These are phyloP conservation scores for Chrysopogon serrulatus DNA, from an alignment of 176 grass and related monocot species.

Conservation along the genomic window DNA sequence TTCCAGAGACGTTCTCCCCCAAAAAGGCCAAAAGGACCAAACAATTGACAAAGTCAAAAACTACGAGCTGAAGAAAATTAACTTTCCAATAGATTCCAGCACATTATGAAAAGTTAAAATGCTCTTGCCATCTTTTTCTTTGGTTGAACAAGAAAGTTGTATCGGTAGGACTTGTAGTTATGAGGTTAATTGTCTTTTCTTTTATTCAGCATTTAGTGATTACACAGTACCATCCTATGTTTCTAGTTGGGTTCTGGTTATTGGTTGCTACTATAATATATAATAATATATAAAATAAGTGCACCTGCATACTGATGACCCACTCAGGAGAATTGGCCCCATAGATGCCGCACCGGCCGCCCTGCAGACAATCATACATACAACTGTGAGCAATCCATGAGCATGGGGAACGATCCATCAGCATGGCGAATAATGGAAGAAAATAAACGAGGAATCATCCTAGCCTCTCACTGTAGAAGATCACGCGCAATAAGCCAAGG, in stretches of 20 bases:
- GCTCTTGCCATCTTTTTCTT: not conserved
- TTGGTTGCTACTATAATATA: not conserved
- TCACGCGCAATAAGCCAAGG: not conserved
- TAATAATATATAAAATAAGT: too few species aligned
- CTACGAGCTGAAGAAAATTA: not conserved
- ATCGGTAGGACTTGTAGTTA: not conserved
- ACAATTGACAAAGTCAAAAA: not conserved
- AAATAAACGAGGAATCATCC: not conserved
- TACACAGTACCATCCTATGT: not conserved
- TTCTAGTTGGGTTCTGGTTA: not conserved
- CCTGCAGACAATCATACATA: slow-evolving; percentile 36
- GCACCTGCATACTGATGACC: too few species aligned
- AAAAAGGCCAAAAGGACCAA: not conserved
- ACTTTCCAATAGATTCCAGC: not conserved
- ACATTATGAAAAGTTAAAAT: not conserved
- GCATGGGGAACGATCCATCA: too few species aligned
- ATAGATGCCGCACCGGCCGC: slow-evolving; percentile 85
- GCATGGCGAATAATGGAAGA: too few species aligned
- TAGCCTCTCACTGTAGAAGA: not conserved
- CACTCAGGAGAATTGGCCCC: too few species aligned
- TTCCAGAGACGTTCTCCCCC: not conserved
- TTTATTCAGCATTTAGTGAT: not conserved
- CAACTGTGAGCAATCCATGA: not conserved
- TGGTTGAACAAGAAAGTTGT: not conserved
- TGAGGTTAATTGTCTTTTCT: not conserved